A percentile compares a stretch with the other conserved stretches of the same genome.
These are phyloP conservation scores for Neocucurbitaria cava DNA, from an alignment of 2,329 filamentous ascomycete species.

Conservation along the genomic window DNA sequence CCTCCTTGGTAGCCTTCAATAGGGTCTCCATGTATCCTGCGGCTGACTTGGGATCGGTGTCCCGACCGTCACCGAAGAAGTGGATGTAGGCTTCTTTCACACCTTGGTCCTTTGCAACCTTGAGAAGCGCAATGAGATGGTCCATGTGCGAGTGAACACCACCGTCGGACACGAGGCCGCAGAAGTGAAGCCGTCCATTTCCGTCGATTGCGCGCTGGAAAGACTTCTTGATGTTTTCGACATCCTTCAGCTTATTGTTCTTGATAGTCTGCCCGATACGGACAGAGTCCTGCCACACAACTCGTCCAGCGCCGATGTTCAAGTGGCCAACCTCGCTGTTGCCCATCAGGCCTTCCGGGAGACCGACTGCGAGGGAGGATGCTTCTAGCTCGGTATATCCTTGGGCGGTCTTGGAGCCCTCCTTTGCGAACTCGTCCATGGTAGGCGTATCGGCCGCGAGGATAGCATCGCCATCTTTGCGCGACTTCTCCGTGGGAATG, in stretches of 20 bases:
- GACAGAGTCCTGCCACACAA: conserved; percentile 96
- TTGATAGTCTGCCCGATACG: conserved; percentile 94
- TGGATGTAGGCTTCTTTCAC: conserved; percentile 96
- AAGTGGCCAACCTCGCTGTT: conserved; percentile 98
- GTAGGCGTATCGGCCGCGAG: conserved; percentile 88
- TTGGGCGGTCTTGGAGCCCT: conserved; percentile 73
- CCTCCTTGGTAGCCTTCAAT: conserved; percentile 79
- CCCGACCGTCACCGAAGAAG: conserved; percentile 98
- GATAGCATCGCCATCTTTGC: conserved; percentile 92
- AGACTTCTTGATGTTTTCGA: conserved; percentile 77
- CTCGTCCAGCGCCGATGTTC: conserved; percentile 96
- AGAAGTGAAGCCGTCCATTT: conserved; percentile 90
- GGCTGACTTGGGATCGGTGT: conserved; percentile 96
- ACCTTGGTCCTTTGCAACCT: conserved; percentile 85
- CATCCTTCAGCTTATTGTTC: conserved; percentile 78
- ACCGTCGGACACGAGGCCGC: conserved; percentile 91
- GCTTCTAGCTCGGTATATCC: conserved; percentile 94
- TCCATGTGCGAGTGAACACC: conserved; percentile 97
- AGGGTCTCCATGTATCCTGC: conserved; percentile 88
- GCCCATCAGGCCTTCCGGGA: conserved; percentile 97
- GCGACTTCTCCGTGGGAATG: conserved; percentile 79
- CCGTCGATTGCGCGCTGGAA: conserved; percentile 83
- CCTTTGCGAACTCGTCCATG: conserved; percentile 83
- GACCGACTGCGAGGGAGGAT: conserved; percentile 91
- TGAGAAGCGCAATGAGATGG: conserved; percentile 85